Base-by-base conservation (phyloP, 345 rosid species). In the Eucalyptus caleyi region DNA sequence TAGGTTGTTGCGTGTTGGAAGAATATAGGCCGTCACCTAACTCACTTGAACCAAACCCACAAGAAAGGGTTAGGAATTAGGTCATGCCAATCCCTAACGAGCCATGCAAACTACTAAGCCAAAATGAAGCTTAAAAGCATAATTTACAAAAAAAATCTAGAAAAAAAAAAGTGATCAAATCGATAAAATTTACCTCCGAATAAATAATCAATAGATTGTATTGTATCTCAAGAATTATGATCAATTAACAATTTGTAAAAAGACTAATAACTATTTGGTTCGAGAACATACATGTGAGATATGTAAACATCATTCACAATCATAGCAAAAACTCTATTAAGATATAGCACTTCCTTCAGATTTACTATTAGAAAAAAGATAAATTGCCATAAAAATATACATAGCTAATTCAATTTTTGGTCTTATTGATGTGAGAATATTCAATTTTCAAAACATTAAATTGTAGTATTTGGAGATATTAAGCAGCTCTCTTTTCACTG, bases 401-500 rank as follows among this genome's bases (percentile, higher is more conserved):
- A 21, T 77, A 77, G 4, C 45, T 37, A 37, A 72, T 37, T 19
- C 13, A 19, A 37, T 77, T 77, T 56, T 56, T 19, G 10, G 56
- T 1, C 24, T 53, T 53, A 11, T 19, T 11, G 27, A 77, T 6
- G 83, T 6, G 83, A 77, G 30, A 6, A 72, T 37, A 19, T 37
- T 72, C 82, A 37, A 19, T 37, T 72, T 3, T 37, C 45, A 19
- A 72, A 72, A 37, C 45, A 72, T 6, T 27, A 60, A 60, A 27
- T 60, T 26, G 14, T 19, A 53, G 56, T 53, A 53, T 53, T 53
- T 53, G 23, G 9, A 51, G 1, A 51, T 18, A 51, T 51, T 51
- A 51, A 51, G 56, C 1, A 0, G 11, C 23, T 65, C 5, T 1
- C 2, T 32, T 1, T 15, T n/a, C 6, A 67, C 1, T 67, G 11